Base-by-base conservation (phyloP, 1,284 basidiomycete genomes). In the Cystobasidium pallidum region DNA sequence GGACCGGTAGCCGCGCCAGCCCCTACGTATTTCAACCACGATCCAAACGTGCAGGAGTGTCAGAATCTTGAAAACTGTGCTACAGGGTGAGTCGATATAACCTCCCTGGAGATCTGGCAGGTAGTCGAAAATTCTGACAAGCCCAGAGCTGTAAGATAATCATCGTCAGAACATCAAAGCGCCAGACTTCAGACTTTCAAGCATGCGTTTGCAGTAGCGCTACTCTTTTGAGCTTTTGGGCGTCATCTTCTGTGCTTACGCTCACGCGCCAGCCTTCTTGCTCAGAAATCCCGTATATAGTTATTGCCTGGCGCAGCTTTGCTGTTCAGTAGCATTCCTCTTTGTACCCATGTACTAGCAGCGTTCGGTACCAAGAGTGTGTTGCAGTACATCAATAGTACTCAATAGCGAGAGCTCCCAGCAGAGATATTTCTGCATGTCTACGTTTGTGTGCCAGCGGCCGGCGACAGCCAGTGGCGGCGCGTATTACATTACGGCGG, bases 161-260 rank as follows among this genome's bases (percentile, higher is more conserved):
- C 51, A 54, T 54, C 51, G 51, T 54, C 51, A 54, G 51, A 54
- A 54, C 51, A 54, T 54, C 51, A 54, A 54, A 54, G 51, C 28
- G 51, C 11, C 51, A 54, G 51, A 54, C 51, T 54, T 28, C 51
- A 54, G 51, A 54, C 51, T 54, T 54, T 54, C 51, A 54, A 54
- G 51, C 24, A 54, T 54, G 51, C 51, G 28, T 54, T 54, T 54
- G 51, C 51, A 54, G 51, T 54, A 54, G 51, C 51, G 51, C 51
- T 54, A n/a, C 51, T 54, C 51, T 54, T 54, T 54, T 54, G 51
- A 54, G 51, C 51, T 54, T 54, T 54, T 24, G 51, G 51, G 51
- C 51, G 51, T 54, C 51, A 54, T 54, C 51, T 54, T 54, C 51
- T 54, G 51, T 54, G 51, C 51, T 54, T 54, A 54, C 51, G 51